These are phyloP conservation scores for Aureococcus anophagefferens DNA, from an alignment of 108 stramenopile genomes.

Conservation along the genomic window DNA sequence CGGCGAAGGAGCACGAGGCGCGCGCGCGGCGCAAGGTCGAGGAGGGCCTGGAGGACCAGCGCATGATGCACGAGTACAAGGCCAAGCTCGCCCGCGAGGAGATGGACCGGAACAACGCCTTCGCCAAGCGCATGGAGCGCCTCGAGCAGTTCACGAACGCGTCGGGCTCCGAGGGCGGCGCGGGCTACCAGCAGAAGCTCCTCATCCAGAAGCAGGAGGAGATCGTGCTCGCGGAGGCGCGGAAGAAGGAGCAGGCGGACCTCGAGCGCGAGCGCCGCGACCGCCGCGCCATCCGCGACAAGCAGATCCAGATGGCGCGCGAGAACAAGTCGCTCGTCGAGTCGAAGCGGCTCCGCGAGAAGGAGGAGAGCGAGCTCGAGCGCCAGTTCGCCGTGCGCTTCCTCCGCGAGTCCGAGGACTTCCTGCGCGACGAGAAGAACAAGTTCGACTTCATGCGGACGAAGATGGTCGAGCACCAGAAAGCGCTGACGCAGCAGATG, in stretches of 20 bases:
- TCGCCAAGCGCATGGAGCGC: neutral
- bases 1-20: neutral
- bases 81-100: neutral
- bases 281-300: neutral
- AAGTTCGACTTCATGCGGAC: neutral
- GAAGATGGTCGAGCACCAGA: neutral
- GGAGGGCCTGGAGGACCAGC: neutral
- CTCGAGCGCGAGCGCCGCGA: neutral
- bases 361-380: neutral
- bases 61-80: neutral
- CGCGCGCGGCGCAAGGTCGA: neutral
- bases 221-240: neutral
- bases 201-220: neutral
- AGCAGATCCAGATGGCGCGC: neutral
- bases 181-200: neutral
- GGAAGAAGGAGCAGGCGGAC: neutral
- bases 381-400: neutral
- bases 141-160: neutral
- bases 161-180: neutral
- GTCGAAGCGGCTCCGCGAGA: neutral
- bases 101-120: neutral
- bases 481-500: neutral
- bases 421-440: neutral
- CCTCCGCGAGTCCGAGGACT: neutral
- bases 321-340: neutral